Evolutionary conservation across 1,139 yeast species (phyloP).

Genomic region (Candida tropicalis): DNA sequence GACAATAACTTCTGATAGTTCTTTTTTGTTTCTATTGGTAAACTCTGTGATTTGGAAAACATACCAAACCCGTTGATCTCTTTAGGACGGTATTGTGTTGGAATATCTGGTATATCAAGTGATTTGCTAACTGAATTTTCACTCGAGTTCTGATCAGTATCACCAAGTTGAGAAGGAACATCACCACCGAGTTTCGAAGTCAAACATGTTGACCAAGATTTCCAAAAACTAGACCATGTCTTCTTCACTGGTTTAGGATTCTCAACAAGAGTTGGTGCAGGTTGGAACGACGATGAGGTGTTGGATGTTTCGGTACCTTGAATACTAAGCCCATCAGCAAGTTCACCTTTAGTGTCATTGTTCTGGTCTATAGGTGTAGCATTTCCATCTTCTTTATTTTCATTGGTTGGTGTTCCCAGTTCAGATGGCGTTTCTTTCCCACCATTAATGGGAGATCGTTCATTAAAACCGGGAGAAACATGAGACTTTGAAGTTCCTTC

Average conservation of each 20-base stretch:
- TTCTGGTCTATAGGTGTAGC: background rate
- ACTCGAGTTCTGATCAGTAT: background rate
- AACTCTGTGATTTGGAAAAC: conserved; percentile 8
- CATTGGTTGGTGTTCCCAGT: background rate
- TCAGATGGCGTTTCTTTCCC: background rate
- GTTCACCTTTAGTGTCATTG: background rate
- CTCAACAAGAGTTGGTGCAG: conserved; percentile 3
- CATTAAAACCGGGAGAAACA: background rate
- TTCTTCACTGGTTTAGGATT: conserved; percentile 1
- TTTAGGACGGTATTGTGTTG: conserved; percentile 8
- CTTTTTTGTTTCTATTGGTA: conserved; percentile 7
- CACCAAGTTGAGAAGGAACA: background rate
- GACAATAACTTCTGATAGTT: conserved; percentile 7
- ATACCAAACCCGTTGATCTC: conserved; percentile 13
- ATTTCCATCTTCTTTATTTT: background rate
- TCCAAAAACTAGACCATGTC: background rate
- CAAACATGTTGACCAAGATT: conserved; percentile 3
- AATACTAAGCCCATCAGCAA: background rate
- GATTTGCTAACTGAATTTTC: background rate
- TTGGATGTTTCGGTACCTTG: background rate
- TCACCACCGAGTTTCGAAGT: background rate
- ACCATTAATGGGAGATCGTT: background rate
- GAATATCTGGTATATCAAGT: conserved; percentile 8
- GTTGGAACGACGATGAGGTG: conserved; percentile 2
- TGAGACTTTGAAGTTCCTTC: conserved; percentile 1